phyloP scores from a whole-genome alignment of 805 yeast species.

The Nakazawaea ishiwadae region DNA sequence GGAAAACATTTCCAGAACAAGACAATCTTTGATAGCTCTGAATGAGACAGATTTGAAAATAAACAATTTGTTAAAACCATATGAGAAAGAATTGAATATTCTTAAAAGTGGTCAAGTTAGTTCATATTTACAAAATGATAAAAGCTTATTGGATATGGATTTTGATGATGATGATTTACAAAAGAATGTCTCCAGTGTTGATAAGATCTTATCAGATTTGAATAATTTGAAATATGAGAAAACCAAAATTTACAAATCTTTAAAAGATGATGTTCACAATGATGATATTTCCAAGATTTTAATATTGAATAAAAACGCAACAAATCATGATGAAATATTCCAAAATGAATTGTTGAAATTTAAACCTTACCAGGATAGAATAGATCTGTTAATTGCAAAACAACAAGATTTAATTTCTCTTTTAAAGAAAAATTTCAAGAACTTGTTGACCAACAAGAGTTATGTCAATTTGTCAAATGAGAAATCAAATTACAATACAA shows the following conservation, averaged over 20 bases:
- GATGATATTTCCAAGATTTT: conserved; percentile 83
- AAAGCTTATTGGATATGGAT: conserved; percentile 62
- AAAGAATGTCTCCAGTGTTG: conserved; percentile 31
- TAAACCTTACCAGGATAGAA: conserved; percentile 57
- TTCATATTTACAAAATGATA: conserved; percentile 12
- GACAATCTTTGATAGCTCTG: conserved; percentile 58
- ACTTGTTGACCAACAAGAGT: conserved; percentile 39
- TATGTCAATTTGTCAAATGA: conserved; percentile 35
- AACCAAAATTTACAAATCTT: conserved; percentile 49
- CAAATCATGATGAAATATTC: conserved; percentile 41
- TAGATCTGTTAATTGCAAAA: conserved; percentile 62
- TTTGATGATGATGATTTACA: conserved; percentile 43
- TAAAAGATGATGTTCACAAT: conserved; percentile 64
- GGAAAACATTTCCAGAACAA: conserved; percentile 52
- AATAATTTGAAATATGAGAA: conserved; percentile 63
- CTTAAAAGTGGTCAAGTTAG: conserved; percentile 42
- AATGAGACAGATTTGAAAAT: conserved; percentile 54
- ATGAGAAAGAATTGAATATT: conserved; percentile 35
- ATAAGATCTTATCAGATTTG: conserved; percentile 55
- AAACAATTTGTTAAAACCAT: conserved; percentile 39
- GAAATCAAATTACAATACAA: conserved; percentile 31
- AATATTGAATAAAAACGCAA: conserved; percentile 54
- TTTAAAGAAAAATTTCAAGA: conserved; percentile 39
- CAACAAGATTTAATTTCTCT: conserved; percentile 47
- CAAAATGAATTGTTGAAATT: conserved; percentile 74